Evolutionary conservation across 2,329 filamentous ascomycete species (phyloP), one percentile per base, ranked within the genome.

Genomic region (Trichoderma oligosporum): DNA sequence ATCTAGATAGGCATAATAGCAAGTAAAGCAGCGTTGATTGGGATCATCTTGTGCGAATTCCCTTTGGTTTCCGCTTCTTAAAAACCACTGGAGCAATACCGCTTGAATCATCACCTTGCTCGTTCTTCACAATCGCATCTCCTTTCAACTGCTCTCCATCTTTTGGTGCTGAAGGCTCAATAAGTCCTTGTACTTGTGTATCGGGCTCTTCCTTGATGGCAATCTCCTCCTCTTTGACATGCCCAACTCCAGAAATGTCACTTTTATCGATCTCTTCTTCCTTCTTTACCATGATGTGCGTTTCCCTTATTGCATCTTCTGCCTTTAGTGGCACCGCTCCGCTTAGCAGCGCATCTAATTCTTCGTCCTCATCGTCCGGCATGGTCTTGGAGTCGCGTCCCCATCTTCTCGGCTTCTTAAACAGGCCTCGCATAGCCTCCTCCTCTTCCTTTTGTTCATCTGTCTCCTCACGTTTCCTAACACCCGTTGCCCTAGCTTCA

Each of bases 61-160:
- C 82, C 75, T 85, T 87, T 12, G 83, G 77, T 67, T 91, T 93
- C 54, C 89, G 78, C 74, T 91, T 92, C 74, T 92, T 93, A 73
- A 93, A 94, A 3, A 91, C 76, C 2, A 91, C 79, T 2, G 81
- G 77, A 9, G 76, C 67, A 2, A 68, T 27, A 0, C 62, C 68
- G 5, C 66, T 42, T 4, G n/a, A 24, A 7, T 49, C 52, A 14
- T 48, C 63, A 2, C 61, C 66, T 4, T 65, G 69, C 59, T 82
- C 79, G 47, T 74, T 67, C 67, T 81, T 81, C 24, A 77, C 41
- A 27, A 60, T 20, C n/a, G 59, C 25, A 0, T 57, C 36, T 14
- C 61, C 47, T 27, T 64, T 61, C 6, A 48, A 9, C 24, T 27
- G 35, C 25, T 47, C 29, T 33, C 31, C n/a, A n/a, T 14, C 16